Percentiles rank a stretch among this genome's conserved stretches.
Conservation (phyloP, 2,329 filamentous ascomycete genomes). For the Beauveria asiatica region DNA sequence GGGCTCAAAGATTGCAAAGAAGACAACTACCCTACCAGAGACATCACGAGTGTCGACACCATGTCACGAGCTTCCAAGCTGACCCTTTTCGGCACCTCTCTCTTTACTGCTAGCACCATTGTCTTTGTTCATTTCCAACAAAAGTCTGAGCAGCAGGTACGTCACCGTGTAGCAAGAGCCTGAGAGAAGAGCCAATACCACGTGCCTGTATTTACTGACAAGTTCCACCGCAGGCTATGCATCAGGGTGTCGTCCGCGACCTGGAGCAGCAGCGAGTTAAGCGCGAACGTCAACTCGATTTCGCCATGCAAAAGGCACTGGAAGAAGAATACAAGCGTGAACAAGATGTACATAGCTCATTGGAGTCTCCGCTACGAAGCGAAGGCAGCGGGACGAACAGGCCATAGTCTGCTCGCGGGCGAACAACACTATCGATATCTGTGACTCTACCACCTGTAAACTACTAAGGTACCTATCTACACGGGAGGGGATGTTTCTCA, state of each 20-base stretch:
- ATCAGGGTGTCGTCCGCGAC: conserved; percentile 85
- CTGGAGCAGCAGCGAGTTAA: conserved; percentile 91
- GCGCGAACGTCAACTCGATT: conserved; percentile 83
- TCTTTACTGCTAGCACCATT: conserved; percentile 69
- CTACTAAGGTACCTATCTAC: background rate
- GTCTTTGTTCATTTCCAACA: conserved; percentile 86
- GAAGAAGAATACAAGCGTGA: conserved; percentile 86
- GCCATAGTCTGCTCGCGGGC: conserved; percentile 8
- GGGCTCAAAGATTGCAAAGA: background rate
- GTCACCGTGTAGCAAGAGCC: conserved; percentile 17
- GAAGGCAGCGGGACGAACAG: background rate
- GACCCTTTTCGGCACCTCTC: conserved; percentile 69
- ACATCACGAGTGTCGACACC: background rate
- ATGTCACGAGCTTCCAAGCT: conserved; percentile 92
- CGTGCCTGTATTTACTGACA: background rate
- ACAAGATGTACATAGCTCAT: conserved; percentile 58
- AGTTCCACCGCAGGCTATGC: conserved; percentile 66
- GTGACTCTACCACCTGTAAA: background rate
- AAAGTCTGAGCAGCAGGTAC: conserved; percentile 70
- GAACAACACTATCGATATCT: conserved; percentile 4
- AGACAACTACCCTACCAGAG: background rate
- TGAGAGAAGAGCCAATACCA: too few relatives aligned
- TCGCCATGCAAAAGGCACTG: conserved; percentile 78
- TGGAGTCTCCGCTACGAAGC: conserved; percentile 17
- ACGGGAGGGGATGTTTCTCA: too few relatives aligned